These are phyloP conservation scores for Trichoderma erinaceum DNA, from an alignment of 495 filamentous ascomycete genomes.

Conservation along the genomic window DNA sequence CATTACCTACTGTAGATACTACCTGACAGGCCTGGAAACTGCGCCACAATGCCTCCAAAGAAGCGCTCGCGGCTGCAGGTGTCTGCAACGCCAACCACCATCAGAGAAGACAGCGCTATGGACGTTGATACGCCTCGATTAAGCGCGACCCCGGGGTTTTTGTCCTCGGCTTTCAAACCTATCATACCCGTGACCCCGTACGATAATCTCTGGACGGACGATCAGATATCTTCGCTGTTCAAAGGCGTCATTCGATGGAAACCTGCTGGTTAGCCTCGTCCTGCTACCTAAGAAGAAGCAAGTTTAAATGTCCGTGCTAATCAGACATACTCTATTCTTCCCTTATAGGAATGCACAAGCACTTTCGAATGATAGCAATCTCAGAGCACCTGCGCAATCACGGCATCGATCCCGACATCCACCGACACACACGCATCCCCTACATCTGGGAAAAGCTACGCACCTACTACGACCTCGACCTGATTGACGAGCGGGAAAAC, in stretches of 20 bases:
- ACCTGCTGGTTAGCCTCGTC: slow-evolving; percentile 65
- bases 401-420: slow-evolving; percentile 62
- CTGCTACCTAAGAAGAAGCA: background rate
- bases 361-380: slow-evolving; percentile 91
- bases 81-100: slow-evolving; percentile 32
- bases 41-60: slow-evolving; percentile 61
- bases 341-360: slow-evolving; percentile 96
- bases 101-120: slow-evolving; percentile 47
- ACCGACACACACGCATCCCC: slow-evolving; percentile 76
- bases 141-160: background rate
- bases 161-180: slow-evolving; percentile 27
- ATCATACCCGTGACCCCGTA: slow-evolving; percentile 33
- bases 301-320: background rate
- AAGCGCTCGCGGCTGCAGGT: slow-evolving; percentile 49
- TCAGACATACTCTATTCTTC: slow-evolving; percentile 18
- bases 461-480: slow-evolving; percentile 79
- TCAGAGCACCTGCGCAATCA: slow-evolving; percentile 80
- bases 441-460: slow-evolving; percentile 87
- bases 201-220: slow-evolving; percentile 85
- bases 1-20: too few species aligned
- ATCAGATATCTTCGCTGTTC: slow-evolving; percentile 85
- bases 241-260: slow-evolving; percentile 89
- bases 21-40: background rate
- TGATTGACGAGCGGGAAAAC: slow-evolving; percentile 79
- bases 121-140: slow-evolving; percentile 42